Evolutionary conservation across 441 rosid species (phyloP).

Genomic region (Populus trichocarpa): DNA sequence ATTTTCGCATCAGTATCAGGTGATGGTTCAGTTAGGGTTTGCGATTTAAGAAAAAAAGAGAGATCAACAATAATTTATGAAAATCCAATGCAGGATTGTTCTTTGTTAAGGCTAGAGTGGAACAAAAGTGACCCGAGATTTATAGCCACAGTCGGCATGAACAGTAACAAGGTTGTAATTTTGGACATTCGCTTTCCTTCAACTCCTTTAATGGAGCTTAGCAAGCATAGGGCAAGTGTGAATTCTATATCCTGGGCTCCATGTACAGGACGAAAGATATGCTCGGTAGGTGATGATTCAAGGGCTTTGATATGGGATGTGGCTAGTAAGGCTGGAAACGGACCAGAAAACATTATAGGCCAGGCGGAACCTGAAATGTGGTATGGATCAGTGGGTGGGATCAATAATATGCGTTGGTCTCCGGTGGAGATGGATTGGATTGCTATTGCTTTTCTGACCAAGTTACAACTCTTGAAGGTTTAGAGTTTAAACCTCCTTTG

Average conservation of each 20-base stretch:
- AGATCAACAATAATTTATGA: constrained; percentile 58
- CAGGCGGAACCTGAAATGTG: constrained; percentile 43
- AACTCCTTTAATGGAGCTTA: constrained; percentile 36
- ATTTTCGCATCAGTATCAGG: constrained; percentile 57
- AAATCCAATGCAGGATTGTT: constrained; percentile 30
- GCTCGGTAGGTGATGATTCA: constrained; percentile 54
- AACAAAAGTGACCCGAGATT: constrained; percentile 54
- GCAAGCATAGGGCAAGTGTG: constrained; percentile 39
- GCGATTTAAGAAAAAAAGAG: constrained; percentile 55
- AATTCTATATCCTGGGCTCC: constrained; percentile 53
- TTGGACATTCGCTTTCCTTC: constrained; percentile 55
- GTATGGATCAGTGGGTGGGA: constrained; percentile 38
- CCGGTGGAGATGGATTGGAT: constrained; percentile 45
- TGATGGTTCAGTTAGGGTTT: constrained; percentile 55
- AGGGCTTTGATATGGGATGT: constrained; percentile 51
- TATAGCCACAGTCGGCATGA: constrained; percentile 47
- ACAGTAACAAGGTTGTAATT: constrained; percentile 43
- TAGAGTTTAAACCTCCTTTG: constrained; percentile 2
- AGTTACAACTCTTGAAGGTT: constrained; percentile 44
- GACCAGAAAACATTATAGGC: background rate
- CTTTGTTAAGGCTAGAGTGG: constrained; percentile 53
- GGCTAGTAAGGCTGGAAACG: background rate
- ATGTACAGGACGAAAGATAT: constrained; percentile 30
- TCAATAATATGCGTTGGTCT: constrained; percentile 49
- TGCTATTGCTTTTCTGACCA: constrained; percentile 32